phyloP scores from a whole-genome alignment of 495 filamentous ascomycete species.

The Aspergillus hancockii region DNA sequence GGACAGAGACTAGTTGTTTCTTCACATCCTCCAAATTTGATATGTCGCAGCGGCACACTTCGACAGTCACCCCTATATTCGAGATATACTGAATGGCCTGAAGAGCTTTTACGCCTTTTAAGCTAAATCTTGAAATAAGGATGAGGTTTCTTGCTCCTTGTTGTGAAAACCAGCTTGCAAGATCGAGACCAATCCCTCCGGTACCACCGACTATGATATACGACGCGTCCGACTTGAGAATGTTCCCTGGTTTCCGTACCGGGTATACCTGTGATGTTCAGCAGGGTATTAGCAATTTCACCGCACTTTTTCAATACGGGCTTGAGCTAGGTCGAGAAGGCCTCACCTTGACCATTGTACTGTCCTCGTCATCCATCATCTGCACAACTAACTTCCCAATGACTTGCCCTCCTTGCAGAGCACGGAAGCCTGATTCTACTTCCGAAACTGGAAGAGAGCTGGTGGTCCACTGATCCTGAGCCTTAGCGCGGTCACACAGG shows the following conservation, averaged over 20 bases:
- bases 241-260: conserved; percentile 21
- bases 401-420: conserved; percentile 45
- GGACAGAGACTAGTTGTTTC: conserved; percentile 16
- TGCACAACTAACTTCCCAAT: conserved; percentile 39
- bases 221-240: conserved; percentile 29
- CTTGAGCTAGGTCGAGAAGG: background rate
- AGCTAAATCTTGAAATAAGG: conserved; percentile 41
- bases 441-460: conserved; percentile 43
- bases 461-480: conserved; percentile 37
- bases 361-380: conserved; percentile 44
- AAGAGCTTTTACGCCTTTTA: conserved; percentile 23
- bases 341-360: conserved; percentile 59
- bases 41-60: conserved; percentile 32
- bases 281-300: conserved; percentile 11
- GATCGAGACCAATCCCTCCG: conserved; percentile 61
- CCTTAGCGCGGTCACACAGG: conserved; percentile 29
- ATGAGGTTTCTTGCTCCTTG: conserved; percentile 60
- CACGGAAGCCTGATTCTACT: conserved; percentile 51
- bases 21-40: conserved; percentile 22
- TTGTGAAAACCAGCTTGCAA: conserved; percentile 60
- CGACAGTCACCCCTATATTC: conserved; percentile 26
- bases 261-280: conserved; percentile 24
- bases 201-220: conserved; percentile 53
- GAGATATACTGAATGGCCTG: conserved; percentile 41
- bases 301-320: too few relatives aligned